Evolutionary conservation across 352 stramenopile genomes (phyloP).

Genomic region (Phytophthora hybrid): DNA sequence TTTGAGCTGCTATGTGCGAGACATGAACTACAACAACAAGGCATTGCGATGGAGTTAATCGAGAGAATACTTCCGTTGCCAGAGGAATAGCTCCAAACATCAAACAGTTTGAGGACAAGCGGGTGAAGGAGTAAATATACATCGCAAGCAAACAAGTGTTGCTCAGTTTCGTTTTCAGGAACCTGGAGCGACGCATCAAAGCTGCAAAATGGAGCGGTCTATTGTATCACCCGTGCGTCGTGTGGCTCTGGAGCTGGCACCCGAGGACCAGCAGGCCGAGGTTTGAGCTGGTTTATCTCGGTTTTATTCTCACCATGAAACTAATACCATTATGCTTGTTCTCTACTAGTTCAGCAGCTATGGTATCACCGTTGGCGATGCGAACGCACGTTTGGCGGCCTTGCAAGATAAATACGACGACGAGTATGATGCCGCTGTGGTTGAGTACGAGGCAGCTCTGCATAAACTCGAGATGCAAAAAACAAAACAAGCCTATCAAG

Average conservation of each 20-base stretch:
- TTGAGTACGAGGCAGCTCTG: constrained; percentile 51
- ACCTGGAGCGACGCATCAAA: constrained; percentile 27
- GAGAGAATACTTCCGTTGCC: constrained; percentile 18
- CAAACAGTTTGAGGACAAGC: neutral
- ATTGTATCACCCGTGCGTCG: constrained; percentile 45
- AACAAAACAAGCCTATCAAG: constrained; percentile 55
- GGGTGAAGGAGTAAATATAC: no score
- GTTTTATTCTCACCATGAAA: neutral
- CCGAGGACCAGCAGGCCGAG: constrained; percentile 71
- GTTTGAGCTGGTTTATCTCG: constrained; percentile 22
- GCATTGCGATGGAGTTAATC: constrained; percentile 18
- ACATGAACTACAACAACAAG: constrained; percentile 8
- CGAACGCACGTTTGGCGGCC: constrained; percentile 45
- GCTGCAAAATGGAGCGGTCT: constrained; percentile 28
- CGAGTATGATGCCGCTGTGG: constrained; percentile 52
- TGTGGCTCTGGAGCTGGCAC: constrained; percentile 53
- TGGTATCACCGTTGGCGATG: constrained; percentile 55
- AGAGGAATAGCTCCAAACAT: neutral
- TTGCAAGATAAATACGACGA: constrained; percentile 74
- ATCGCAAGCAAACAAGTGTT: no score
- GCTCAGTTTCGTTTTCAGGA: constrained; percentile 22
- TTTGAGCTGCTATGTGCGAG: constrained; percentile 19
- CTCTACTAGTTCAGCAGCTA: constrained; percentile 58
- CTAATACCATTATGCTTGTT: neutral
- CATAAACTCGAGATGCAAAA: constrained; percentile 55